Base-by-base conservation (phyloP, 208 protist genomes). In the Porcisia hertigi region DNA sequence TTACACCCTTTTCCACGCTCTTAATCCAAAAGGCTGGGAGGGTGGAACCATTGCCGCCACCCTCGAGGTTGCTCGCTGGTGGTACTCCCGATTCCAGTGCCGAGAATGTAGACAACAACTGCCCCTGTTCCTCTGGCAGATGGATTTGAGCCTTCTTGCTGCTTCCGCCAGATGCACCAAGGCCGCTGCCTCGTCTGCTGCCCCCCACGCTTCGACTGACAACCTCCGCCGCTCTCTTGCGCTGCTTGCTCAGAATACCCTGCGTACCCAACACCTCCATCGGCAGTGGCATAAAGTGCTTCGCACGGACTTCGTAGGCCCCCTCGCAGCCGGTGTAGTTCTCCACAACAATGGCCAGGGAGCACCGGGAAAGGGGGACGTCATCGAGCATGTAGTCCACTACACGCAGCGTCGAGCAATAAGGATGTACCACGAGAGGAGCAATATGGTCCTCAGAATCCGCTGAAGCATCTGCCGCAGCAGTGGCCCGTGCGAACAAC, bases 241-340 rank as follows among this genome's bases (percentile, higher is more conserved):
- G 53, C 34, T 25, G n/a, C 43, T 75, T 75, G 43, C 66, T 71
- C 34, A 73, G 39, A 30, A 81, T 69, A 47, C 52, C 39, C 58
- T 79, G 57, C 25, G 65, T 45, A 36, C 74, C 66, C 18, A 66
- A 58, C 36, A 71, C 36, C 62, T 81, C 75, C 75, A 87, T 79
- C 49, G 86, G 64, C 30, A 86, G 74, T 53, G 84, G 79, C 0
- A 79, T 60, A 72, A 85, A 93, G 57, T 64, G 62, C 60, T 85
- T 65, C 0, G 84, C 85, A 34, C 65, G 20, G 41, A 91, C 81
- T 20, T 63, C 67, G 82, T 88, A 96, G 47, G 59, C 71, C 41
- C 86, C 89, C 41, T 85, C 73, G 60, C 92, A 94, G 53, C 92
- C 90, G 0, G 85, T 93, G 73, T 85, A 80, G 82, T 94, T 96